Conservation (phyloP, 768 basidiomycete species). For the Amanita polypyramis region DNA sequence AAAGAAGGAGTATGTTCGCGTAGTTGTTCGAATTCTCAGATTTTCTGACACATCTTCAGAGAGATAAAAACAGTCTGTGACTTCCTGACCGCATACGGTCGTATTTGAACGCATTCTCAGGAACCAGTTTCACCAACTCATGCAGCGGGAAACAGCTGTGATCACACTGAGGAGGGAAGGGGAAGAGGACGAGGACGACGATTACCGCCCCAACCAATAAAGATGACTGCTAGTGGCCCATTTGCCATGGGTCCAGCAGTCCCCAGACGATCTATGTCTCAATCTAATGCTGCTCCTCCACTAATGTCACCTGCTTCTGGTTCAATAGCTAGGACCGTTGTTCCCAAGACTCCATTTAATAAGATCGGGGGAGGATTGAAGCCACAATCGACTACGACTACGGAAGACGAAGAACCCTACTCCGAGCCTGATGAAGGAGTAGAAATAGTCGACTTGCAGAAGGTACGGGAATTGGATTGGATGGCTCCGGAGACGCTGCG, state of each 20-base stretch:
- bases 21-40: background rate
- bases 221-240: constrained; percentile 82
- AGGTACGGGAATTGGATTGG: constrained; percentile 73
- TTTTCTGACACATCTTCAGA: constrained; percentile 21
- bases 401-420: constrained; percentile 59
- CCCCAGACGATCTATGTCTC: constrained; percentile 39
- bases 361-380: constrained; percentile 18
- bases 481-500: constrained; percentile 75
- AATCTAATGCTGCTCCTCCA: constrained; percentile 45
- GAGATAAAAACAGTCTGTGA: constrained; percentile 31
- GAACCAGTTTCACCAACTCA: background rate
- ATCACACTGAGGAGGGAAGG: constrained; percentile 37
- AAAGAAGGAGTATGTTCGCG: constrained; percentile 64
- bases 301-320: constrained; percentile 28
- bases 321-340: constrained; percentile 35
- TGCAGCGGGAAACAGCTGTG: constrained; percentile 28
- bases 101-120: constrained; percentile 15
- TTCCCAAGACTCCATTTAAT: constrained; percentile 39
- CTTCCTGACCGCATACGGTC: constrained; percentile 12
- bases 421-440: constrained; percentile 85
- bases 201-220: constrained; percentile 38
- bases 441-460: constrained; percentile 78
- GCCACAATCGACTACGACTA: constrained; percentile 19
- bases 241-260: constrained; percentile 78
- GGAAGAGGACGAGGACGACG: constrained; percentile 47